Conservation (phyloP, 306 rosid species). For the Dryas drummondii region DNA sequence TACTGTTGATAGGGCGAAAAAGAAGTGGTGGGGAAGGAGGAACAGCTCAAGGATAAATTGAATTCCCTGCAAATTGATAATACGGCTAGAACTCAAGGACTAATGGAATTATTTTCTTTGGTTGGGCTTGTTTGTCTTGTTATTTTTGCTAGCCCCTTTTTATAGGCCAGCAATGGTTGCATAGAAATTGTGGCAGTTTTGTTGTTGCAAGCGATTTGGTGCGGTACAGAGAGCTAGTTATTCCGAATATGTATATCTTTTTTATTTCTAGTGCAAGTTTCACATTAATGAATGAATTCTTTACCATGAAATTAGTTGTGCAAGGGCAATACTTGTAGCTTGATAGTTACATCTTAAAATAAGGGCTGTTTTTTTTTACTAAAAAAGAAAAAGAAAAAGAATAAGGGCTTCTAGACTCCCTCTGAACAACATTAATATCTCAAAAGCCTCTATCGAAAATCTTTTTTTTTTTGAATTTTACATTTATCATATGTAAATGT, state of each 20-base stretch:
- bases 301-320: neutral
- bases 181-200: constrained; percentile 28
- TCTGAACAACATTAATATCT: too few relatives aligned
- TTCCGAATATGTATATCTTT: constrained; percentile 37
- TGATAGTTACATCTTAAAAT: too few relatives aligned
- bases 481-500: too few relatives aligned
- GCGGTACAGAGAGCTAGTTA: constrained; percentile 22
- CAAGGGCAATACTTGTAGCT: too few relatives aligned
- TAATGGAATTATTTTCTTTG: constrained; percentile 27
- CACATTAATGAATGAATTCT: constrained; percentile 11
- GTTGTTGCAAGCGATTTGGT: constrained; percentile 30
- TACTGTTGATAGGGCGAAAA: constrained; percentile 62
- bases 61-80: constrained; percentile 12
- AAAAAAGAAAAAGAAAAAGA: too few relatives aligned
- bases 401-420: too few relatives aligned
- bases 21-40: constrained; percentile 97
- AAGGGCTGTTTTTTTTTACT: too few relatives aligned
- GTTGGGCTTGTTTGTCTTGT: constrained; percentile 40
- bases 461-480: too few relatives aligned
- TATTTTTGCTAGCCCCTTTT: constrained; percentile 39
- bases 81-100: constrained; percentile 14
- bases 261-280: constrained; percentile 20
- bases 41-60: constrained; percentile 83
- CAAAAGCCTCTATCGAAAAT: too few relatives aligned
- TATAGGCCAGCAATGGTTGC: constrained; percentile 28